A percentile compares a stretch with the other conserved stretches of the same genome.
These are phyloP conservation scores for Erucastrum elatum DNA, from an alignment of 345 rosid genomes.

Conservation along the genomic window DNA sequence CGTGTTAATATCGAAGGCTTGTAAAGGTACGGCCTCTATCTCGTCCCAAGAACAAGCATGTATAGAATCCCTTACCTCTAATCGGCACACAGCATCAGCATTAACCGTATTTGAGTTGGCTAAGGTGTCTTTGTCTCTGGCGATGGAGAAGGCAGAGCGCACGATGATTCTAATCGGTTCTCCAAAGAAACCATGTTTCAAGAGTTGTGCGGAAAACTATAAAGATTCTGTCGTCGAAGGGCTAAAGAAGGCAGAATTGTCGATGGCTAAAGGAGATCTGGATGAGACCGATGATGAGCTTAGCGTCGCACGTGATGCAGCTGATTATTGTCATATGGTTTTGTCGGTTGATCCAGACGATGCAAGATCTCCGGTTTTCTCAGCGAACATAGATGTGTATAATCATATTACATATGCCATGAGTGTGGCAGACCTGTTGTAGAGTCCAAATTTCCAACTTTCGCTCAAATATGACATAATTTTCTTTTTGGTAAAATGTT, in stretches of 20 bases:
- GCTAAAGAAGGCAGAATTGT: conserved; percentile 21
- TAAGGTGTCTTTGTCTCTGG: neutral
- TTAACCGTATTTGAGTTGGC: conserved; percentile 19
- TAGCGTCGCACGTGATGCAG: conserved; percentile 31
- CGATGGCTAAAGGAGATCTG: conserved; percentile 13
- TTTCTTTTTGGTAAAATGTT: neutral
- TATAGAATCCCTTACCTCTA: conserved; percentile 1
- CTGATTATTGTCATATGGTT: conserved; percentile 35
- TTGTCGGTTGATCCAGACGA: conserved; percentile 38
- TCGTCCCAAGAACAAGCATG: conserved; percentile 31
- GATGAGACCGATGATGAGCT: conserved; percentile 28
- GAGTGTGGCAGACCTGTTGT: conserved; percentile 36
- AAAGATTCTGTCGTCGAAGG: conserved; percentile 19
- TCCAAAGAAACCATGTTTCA: conserved; percentile 37
- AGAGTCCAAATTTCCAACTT: neutral
- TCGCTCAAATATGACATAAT: neutral
- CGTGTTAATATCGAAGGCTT: conserved; percentile 27
- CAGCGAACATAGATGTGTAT: conserved; percentile 28
- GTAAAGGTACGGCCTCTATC: conserved; percentile 32
- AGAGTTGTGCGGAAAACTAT: conserved; percentile 38
- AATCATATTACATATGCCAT: conserved; percentile 30
- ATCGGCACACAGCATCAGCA: conserved; percentile 21
- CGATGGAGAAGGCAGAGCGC: conserved; percentile 22
- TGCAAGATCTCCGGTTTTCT: conserved; percentile 17
- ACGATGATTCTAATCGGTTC: conserved; percentile 23